A percentile compares a stretch with the other conserved stretches of the same genome.
phyloP scores from a whole-genome alignment of 192 early-diverging fungal genomes.

The Backusella psychrophila region DNA sequence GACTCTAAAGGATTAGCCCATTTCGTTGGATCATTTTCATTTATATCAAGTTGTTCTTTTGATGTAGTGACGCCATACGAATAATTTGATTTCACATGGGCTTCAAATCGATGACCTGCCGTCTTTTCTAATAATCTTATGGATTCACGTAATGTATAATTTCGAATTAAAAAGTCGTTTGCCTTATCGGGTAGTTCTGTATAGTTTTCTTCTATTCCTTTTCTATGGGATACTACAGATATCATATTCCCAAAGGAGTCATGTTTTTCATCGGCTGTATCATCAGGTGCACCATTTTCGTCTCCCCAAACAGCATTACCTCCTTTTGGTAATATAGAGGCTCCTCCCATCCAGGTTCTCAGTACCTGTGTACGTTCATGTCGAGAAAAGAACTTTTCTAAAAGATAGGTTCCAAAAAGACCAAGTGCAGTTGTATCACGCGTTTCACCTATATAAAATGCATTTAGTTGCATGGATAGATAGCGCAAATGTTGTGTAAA shows the following conservation, averaged over 20 bases:
- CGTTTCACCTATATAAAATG: constrained; percentile 52
- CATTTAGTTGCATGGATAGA: too few relatives aligned
- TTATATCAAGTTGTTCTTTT: constrained; percentile 55
- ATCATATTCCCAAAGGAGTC: constrained; percentile 57
- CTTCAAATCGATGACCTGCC: constrained; percentile 46
- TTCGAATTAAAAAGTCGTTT: constrained; percentile 6
- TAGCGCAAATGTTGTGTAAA: background rate
- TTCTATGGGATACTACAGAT: constrained; percentile 37
- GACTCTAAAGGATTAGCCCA: constrained; percentile 85
- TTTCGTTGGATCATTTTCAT: constrained; percentile 57
- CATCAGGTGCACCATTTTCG: constrained; percentile 67
- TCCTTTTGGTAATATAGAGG: constrained; percentile 83
- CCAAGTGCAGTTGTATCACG: constrained; percentile 81
- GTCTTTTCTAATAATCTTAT: constrained; percentile 55
- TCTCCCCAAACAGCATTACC: constrained; percentile 81
- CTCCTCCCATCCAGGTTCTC: constrained; percentile 80
- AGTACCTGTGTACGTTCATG: constrained; percentile 72
- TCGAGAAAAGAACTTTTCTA: constrained; percentile 85
- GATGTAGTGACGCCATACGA: constrained; percentile 62
- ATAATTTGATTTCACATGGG: constrained; percentile 57
- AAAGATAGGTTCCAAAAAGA: constrained; percentile 66
- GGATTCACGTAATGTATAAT: constrained; percentile 40
- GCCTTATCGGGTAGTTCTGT: background rate
- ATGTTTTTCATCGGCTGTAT: constrained; percentile 41
- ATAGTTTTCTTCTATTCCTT: background rate